These are phyloP conservation scores for Phytophthora agathidicida DNA, from an alignment of 352 stramenopile species.

Conservation along the genomic window DNA sequence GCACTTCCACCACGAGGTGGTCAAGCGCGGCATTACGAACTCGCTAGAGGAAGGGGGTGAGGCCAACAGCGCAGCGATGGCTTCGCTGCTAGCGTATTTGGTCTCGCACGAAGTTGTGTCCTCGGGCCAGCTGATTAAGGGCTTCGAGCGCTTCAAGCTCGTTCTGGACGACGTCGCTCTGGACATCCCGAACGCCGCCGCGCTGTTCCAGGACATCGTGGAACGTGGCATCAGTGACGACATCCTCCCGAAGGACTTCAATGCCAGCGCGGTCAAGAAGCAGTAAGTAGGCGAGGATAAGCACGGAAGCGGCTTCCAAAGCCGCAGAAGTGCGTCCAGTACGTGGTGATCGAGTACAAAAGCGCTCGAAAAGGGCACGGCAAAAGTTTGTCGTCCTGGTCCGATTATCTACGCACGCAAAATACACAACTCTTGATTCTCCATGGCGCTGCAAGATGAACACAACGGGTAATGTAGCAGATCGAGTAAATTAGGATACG, in stretches of 20 bases:
- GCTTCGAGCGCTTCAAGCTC: slow-evolving; percentile 83
- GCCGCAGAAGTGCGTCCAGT: neutral
- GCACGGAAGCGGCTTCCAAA: slow-evolving; percentile 10
- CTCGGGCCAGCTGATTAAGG: slow-evolving; percentile 72
- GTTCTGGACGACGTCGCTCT: slow-evolving; percentile 68
- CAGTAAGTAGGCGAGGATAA: slow-evolving; percentile 20
- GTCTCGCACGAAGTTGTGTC: slow-evolving; percentile 69
- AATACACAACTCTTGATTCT: slow-evolving; percentile 36
- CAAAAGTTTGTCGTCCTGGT: slow-evolving; percentile 1
- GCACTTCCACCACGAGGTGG: slow-evolving; percentile 98
- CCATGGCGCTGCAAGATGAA: too few relatives aligned
- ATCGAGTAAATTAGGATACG: slow-evolving; percentile 18
- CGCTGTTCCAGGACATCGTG: slow-evolving; percentile 53
- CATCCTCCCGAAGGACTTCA: slow-evolving; percentile 54
- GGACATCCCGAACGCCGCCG: slow-evolving; percentile 65
- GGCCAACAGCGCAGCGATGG: slow-evolving; percentile 59
- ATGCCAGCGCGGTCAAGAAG: slow-evolving; percentile 45
- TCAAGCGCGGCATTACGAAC: slow-evolving; percentile 81
- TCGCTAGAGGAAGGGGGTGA: slow-evolving; percentile 57
- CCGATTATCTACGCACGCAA: slow-evolving; percentile 13
- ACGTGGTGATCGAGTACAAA: slow-evolving; percentile 1
- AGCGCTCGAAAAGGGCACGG: slow-evolving; percentile 4
- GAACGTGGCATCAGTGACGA: slow-evolving; percentile 50
- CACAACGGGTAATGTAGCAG: too few relatives aligned
- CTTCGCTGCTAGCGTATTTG: slow-evolving; percentile 80